phyloP scores from a whole-genome alignment of 345 rosid genomes.

The Camelina sativa region DNA sequence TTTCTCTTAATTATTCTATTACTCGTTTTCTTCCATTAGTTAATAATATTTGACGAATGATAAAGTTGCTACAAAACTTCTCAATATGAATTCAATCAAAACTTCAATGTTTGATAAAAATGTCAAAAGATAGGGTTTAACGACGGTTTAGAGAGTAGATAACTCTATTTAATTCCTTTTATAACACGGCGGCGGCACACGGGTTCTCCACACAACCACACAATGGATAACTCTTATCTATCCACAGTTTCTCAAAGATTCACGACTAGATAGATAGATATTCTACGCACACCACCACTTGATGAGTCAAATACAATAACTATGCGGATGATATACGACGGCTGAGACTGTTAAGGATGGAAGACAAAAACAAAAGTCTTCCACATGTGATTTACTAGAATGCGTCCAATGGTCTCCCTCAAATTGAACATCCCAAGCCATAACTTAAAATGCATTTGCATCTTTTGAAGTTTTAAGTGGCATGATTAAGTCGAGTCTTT shows the following conservation, averaged over 20 bases:
- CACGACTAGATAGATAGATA: not conserved
- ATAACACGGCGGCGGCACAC: not conserved
- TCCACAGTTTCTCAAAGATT: not conserved
- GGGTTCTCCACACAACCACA: not conserved
- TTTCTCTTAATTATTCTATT: not conserved
- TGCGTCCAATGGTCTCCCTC: not conserved
- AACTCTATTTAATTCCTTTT: too few species aligned
- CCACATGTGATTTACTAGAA: not conserved
- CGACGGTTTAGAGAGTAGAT: too few species aligned
- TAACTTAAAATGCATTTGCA: not conserved
- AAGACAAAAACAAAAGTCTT: not conserved
- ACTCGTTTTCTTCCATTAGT: not conserved
- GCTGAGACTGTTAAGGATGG: too few species aligned
- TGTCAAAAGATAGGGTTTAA: not conserved
- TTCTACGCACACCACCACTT: not conserved
- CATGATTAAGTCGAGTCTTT: not conserved
- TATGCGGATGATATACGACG: not conserved
- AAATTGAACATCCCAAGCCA: not conserved
- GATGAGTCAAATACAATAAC: too few species aligned
- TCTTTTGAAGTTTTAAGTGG: not conserved
- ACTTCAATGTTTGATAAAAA: not conserved
- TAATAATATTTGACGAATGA: not conserved
- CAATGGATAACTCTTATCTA: not conserved
- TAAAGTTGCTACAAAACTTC: too few species aligned
- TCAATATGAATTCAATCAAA: too few species aligned